phyloP scores from a whole-genome alignment of 2,329 filamentous ascomycete genomes.

The Alternaria angustiovoidea region DNA sequence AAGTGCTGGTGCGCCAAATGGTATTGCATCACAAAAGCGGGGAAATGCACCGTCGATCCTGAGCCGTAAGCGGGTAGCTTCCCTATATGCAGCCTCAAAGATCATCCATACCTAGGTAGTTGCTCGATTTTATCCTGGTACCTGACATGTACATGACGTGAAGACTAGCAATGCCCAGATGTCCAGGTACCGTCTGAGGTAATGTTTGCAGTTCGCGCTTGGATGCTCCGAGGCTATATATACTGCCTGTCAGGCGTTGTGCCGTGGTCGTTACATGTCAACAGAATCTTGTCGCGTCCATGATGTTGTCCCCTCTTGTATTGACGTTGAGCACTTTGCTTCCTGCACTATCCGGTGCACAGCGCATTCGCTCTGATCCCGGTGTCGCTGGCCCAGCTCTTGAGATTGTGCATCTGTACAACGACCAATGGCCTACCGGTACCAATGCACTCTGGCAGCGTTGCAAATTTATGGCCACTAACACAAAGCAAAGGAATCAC shows the following conservation, averaged over 20 bases:
- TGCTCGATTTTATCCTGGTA: conserved; percentile 16
- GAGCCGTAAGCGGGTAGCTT: conserved; percentile 9
- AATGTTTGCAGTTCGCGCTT: conserved; percentile 13
- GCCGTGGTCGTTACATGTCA: not conserved
- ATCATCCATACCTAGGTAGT: conserved; percentile 8
- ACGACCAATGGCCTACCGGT: conserved; percentile 60
- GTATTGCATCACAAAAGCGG: conserved; percentile 14
- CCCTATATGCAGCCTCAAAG: conserved; percentile 6
- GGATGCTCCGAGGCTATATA: conserved; percentile 12
- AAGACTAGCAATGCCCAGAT: conserved; percentile 19
- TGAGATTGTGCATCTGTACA: conserved; percentile 61
- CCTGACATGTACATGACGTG: conserved; percentile 37
- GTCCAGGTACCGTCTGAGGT: conserved; percentile 16
- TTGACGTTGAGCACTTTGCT: conserved; percentile 21
- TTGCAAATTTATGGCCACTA: not conserved
- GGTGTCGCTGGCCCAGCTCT: conserved; percentile 54
- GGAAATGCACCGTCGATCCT: conserved; percentile 3
- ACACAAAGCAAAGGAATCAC: conserved; percentile 54
- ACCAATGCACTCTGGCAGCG: not conserved
- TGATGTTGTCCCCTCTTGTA: conserved; percentile 12
- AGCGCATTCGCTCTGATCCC: conserved; percentile 44
- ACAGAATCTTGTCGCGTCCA: not conserved
- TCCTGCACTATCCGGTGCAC: conserved; percentile 21
- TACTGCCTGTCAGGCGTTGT: not conserved
- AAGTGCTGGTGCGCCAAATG: not conserved